Base-by-base conservation (phyloP, 2,329 filamentous ascomycete species). In the Pseudogymnoascus sp. region DNA sequence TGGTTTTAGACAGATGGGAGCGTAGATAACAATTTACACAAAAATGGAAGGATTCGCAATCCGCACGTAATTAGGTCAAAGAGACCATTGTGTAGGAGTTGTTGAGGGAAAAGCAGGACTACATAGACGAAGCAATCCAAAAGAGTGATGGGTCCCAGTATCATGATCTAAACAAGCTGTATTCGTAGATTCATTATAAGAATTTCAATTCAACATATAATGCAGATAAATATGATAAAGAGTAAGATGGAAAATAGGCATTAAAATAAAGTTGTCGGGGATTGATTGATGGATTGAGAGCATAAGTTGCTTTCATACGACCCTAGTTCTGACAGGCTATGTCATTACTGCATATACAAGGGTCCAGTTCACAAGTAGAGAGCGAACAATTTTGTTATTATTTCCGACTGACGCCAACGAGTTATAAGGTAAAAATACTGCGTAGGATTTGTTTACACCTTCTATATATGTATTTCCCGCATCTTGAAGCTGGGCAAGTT, bases 91-190 rank as follows among this genome's bases (percentile, higher is more conserved):
- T 85, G 81, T 63, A 85, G 74, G 33, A 92, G 74, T 35, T 94
- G 75, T 72, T 92, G 87, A 2, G 87, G 88, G 3, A 83, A 75
- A 12, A 92, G 79, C 67, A 89, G 85, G 39, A 86, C 58, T 56
- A 88, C 79, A 68, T 92, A 94, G 61, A 85, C 82, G 28, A 86
- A 61, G 74, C 88, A 91, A 74, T 94, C 90, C 26, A 90, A 71
- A 71, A 87, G 86, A 5, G 85, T 89, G 45, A 94, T 82, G 61
- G 86, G 84, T 34, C 82, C 81, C 39, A 94, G 77, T 62, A 90
- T 86, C 87, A 92, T 91, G 63, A 13, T 37, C n/a, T 45, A 21
- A 48, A 33, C 23, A 61, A n/a, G 45, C 26, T 10, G 26, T 52
- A 52, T 52, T 28, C n/a, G 12, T 18, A 30, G 45, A 52, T 30